Evolutionary conservation across 1,284 basidiomycete species (phyloP), one percentile per base, ranked within the genome.

Genomic region (Volvariella surrecta): DNA sequence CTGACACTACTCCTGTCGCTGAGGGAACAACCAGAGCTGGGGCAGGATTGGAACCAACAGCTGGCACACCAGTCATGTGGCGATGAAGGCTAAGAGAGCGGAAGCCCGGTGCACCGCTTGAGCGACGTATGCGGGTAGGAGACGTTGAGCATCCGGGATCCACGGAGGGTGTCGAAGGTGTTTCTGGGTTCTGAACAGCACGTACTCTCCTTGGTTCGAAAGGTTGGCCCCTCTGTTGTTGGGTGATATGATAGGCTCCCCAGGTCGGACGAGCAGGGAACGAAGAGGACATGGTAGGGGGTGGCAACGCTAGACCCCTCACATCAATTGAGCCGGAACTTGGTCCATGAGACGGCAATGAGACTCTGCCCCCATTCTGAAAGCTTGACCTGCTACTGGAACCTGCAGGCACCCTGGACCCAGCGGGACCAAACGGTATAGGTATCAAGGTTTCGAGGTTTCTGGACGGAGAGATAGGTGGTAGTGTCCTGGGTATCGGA

Each of bases 121-220:
- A 49, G 24, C 74, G 65, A 42, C 77, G 73, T 18, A 67, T 52
- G 45, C 71, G 73, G 0, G 68, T 64, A 18, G 63, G 58, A 15
- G 64, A 60, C 24, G 56, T 58, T 22, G 66, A 53, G 18, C 34
- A 15, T 15, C 7, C 34, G n/a, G 18, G 7, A 7, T 6, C 6
- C 4, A 6, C 13, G 11, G 63, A 54, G 11, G 68, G 61, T 39
- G 67, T 55, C 3, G 68, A 63, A 17, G 69, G 61, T 10, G 61
- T 55, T 49, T 66, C 70, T 28, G 60, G 60, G 37, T 48, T 74
- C 67, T 39, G 58, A 52, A 15, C 6, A 20, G 68, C 73, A 45
- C 79, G 76, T 43, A 86, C 70, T 45, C 85, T 66, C 44, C 82
- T 73, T 20, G 82, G 82, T 55, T 84, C 79, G 50, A 74, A 81